Percentiles rank a stretch among this genome's conserved stretches.
These are phyloP conservation scores for Cyberlindnera petersonii DNA, from an alignment of 805 yeast genomes.

Conservation along the genomic window DNA sequence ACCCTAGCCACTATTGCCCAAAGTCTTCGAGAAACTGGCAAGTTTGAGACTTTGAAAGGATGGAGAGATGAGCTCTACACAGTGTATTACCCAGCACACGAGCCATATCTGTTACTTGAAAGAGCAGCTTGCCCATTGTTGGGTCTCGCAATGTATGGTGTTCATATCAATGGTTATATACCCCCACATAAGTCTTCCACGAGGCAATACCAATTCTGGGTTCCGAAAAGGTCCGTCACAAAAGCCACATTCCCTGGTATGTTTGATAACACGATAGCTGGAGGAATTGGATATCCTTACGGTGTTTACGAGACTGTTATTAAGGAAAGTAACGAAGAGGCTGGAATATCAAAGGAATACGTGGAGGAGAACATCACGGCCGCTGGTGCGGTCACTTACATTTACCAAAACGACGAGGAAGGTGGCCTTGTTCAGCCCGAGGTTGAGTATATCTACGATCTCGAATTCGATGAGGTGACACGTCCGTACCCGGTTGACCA, in stretches of 20 bases:
- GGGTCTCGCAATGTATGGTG: conserved; percentile 89
- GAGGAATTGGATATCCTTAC: conserved; percentile 84
- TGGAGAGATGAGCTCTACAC: conserved; percentile 89
- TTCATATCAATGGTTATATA: conserved; percentile 79
- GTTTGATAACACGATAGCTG: conserved; percentile 93
- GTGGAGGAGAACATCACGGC: conserved; percentile 42
- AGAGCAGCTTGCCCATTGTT: conserved; percentile 75
- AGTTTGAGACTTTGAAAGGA: conserved; percentile 45
- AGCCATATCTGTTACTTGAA: conserved; percentile 68
- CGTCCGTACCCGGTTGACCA: conserved; percentile 63
- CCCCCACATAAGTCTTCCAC: conserved; percentile 37
- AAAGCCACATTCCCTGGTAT: conserved; percentile 88
- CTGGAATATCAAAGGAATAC: conserved; percentile 58
- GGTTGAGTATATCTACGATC: conserved; percentile 75
- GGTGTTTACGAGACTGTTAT: conserved; percentile 71
- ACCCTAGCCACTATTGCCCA: conserved; percentile 42
- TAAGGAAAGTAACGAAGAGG: conserved; percentile 90
- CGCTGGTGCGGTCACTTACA: conserved; percentile 69
- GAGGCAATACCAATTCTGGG: conserved; percentile 61
- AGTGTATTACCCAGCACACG: conserved; percentile 52
- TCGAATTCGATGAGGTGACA: conserved; percentile 43
- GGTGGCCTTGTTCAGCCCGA: conserved; percentile 80
- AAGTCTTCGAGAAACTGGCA: conserved; percentile 34
- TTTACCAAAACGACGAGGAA: conserved; percentile 43
- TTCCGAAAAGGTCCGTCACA: conserved; percentile 71